Percentiles rank a stretch among this genome's conserved stretches.
Evolutionary conservation across 257 asterid genomes (phyloP).

Genomic region (Solanum bulbocastanum): DNA sequence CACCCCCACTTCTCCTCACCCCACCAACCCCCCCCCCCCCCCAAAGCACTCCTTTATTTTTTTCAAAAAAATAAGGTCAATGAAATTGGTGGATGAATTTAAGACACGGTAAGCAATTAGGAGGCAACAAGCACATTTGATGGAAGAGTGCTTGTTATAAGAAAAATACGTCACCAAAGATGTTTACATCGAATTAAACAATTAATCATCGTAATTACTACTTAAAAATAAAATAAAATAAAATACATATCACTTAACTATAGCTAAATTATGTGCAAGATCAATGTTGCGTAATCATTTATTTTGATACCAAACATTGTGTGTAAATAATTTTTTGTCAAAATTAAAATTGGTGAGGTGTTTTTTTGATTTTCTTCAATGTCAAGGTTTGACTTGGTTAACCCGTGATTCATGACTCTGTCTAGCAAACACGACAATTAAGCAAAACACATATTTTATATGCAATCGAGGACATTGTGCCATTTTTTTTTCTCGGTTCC

Average conservation of each 20-base stretch:
- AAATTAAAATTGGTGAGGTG: not conserved
- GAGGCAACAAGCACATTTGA: constrained; percentile 37
- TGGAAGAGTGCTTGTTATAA: constrained; percentile 33
- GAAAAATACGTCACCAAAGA: not conserved
- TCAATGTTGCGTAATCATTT: not conserved
- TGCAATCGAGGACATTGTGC: not conserved
- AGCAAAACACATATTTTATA: not conserved
- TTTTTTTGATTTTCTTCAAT: constrained; percentile 4
- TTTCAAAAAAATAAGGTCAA: not conserved
- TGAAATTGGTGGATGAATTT: not conserved
- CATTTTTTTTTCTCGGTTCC: not conserved
- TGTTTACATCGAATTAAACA: constrained; percentile 15
- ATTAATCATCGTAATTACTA: not conserved
- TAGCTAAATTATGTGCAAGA: not conserved
- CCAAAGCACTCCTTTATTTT: constrained; percentile 6
- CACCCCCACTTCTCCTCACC: not conserved
- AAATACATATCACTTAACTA: not conserved
- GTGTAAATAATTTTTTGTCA: not conserved
- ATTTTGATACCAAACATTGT: not conserved
- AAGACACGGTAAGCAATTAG: constrained; percentile 12
- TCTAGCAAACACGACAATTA: not conserved
- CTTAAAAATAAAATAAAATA: not conserved
- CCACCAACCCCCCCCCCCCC: too few relatives aligned
- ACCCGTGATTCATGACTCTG: not conserved
- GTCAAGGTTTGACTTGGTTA: constrained; percentile 24